Conservation (phyloP, 495 filamentous ascomycete species). For the Penicillium coprophilum region DNA sequence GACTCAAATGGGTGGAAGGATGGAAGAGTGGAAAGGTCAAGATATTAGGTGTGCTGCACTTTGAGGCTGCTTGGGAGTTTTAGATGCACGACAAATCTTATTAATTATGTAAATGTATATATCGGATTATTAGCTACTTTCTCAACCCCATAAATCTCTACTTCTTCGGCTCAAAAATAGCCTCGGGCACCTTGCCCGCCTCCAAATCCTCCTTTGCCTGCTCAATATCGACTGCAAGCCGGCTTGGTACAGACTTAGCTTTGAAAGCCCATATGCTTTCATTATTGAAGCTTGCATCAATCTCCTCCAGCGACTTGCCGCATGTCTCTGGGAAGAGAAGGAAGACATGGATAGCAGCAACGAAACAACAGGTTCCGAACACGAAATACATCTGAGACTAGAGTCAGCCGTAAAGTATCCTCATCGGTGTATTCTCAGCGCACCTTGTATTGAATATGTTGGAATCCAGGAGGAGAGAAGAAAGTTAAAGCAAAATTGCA, state of each 20-base stretch:
- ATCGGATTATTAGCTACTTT: not conserved
- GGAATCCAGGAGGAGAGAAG: slow-evolving; percentile 61
- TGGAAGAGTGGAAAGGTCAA: no score
- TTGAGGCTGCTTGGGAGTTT: no score
- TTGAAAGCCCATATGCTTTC: slow-evolving; percentile 26
- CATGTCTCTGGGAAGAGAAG: slow-evolving; percentile 67
- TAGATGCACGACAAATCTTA: not conserved
- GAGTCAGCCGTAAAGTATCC: not conserved
- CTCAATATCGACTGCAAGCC: slow-evolving; percentile 17
- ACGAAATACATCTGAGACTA: slow-evolving; percentile 13
- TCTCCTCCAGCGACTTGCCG: slow-evolving; percentile 62
- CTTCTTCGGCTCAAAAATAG: not conserved
- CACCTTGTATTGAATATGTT: slow-evolving; percentile 56
- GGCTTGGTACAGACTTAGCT: slow-evolving; percentile 11
- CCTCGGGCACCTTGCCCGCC: slow-evolving; percentile 6
- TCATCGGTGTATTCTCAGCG: not conserved
- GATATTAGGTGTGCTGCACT: no score
- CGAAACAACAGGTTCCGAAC: slow-evolving; percentile 44
- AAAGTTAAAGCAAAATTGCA: slow-evolving; percentile 54
- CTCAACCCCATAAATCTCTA: no score
- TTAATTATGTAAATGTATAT: not conserved
- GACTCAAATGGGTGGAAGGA: no score
- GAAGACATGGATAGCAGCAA: slow-evolving; percentile 63
- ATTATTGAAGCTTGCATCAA: slow-evolving; percentile 59
- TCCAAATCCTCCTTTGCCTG: slow-evolving; percentile 18